These are phyloP conservation scores for Pichia exigua DNA, from an alignment of 805 yeast species.

Conservation along the genomic window DNA sequence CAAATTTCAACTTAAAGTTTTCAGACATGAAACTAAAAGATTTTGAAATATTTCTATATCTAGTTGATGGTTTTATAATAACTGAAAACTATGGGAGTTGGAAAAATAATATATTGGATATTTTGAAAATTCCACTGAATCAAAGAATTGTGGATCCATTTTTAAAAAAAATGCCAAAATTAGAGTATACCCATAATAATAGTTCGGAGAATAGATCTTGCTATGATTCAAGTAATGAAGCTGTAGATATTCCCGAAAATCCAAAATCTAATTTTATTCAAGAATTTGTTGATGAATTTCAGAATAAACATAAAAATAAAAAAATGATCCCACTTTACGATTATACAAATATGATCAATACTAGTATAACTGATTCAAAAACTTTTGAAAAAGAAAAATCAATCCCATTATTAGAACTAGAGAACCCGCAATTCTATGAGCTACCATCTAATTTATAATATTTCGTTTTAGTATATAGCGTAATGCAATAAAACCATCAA, in stretches of 20 bases:
- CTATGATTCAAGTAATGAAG: neutral
- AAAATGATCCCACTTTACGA: neutral
- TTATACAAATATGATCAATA: neutral
- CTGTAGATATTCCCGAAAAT: neutral
- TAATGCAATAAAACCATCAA: conserved; percentile 20
- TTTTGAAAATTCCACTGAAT: neutral
- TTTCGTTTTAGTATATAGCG: neutral
- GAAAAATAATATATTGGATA: neutral
- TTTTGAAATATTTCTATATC: neutral
- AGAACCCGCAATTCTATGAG: neutral
- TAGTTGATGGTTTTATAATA: neutral
- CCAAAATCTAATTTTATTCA: neutral
- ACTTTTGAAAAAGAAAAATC: neutral
- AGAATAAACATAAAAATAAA: neutral
- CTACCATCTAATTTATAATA: neutral
- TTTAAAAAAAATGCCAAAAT: neutral
- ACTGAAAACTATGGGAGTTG: neutral
- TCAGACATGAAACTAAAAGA: neutral
- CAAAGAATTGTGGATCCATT: neutral
- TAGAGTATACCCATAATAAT: neutral
- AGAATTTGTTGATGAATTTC: neutral
- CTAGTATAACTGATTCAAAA: neutral
- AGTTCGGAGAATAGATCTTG: neutral
- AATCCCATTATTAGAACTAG: neutral
- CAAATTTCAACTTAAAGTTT: neutral